phyloP scores from a whole-genome alignment of 208 protist species.

The Entamoeba nuttalli region DNA sequence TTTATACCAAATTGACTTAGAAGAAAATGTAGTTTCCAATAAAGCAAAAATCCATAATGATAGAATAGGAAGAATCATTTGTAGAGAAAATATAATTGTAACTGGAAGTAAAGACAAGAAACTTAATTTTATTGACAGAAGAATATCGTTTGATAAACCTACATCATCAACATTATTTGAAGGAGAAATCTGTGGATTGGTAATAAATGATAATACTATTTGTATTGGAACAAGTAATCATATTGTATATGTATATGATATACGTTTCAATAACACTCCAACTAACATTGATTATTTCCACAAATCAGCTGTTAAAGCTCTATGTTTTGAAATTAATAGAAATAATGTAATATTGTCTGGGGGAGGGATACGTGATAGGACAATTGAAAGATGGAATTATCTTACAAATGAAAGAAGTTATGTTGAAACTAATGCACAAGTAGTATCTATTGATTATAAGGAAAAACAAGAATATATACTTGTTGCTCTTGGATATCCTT shows the following conservation, averaged over 20 bases:
- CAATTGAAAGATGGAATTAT: neutral
- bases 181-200: neutral
- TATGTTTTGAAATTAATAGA: neutral
- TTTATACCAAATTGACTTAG: neutral
- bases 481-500: neutral
- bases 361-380: neutral
- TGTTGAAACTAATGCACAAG: neutral
- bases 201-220: neutral
- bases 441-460: neutral
- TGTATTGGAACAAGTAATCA: neutral
- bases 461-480: neutral
- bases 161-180: neutral
- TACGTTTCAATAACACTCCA: neutral
- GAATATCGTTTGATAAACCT: neutral
- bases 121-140: neutral
- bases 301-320: neutral
- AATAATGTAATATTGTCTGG: neutral
- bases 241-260: neutral
- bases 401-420: neutral
- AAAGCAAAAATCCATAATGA: neutral
- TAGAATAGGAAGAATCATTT: neutral
- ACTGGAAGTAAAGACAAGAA: neutral
- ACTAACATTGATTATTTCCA: neutral
- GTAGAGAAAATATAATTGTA: neutral
- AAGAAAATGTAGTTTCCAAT: neutral